Conservation (phyloP, 208 protist species). For the Porcisia hertigi region DNA sequence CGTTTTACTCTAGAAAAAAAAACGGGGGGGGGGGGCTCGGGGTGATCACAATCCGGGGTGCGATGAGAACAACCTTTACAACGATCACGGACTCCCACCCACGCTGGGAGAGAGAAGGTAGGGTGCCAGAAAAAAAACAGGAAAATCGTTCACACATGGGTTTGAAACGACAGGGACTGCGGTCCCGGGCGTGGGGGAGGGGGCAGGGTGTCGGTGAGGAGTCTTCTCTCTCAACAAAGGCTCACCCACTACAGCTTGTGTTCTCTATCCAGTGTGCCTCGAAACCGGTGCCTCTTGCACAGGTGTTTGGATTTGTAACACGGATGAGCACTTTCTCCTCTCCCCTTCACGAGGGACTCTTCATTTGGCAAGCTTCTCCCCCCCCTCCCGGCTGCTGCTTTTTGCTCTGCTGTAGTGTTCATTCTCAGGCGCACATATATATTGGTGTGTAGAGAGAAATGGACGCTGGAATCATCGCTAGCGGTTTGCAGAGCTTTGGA, state of each 20-base stretch:
- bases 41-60: not conserved
- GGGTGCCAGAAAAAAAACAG: not conserved
- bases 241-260: not conserved
- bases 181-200: too few relatives aligned
- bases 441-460: not conserved
- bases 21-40: not conserved
- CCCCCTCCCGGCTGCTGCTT: not conserved
- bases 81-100: not conserved
- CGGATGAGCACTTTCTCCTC: not conserved
- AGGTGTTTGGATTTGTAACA: too few relatives aligned
- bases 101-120: not conserved
- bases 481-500: not conserved
- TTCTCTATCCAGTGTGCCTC: not conserved
- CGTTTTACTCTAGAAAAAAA: too few relatives aligned
- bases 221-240: not conserved
- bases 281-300: not conserved
- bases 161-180: too few relatives aligned
- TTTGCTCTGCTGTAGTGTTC: not conserved
- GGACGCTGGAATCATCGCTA: too few relatives aligned
- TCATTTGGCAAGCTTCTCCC: not conserved
- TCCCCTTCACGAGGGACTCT: not conserved
- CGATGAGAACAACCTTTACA: not conserved
- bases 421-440: not conserved
- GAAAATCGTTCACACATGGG: not conserved
- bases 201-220: not conserved